Evolutionary conservation across 148 eudicot species (phyloP), one percentile per base, ranked within the genome.

Genomic region (Cornus suecica): DNA sequence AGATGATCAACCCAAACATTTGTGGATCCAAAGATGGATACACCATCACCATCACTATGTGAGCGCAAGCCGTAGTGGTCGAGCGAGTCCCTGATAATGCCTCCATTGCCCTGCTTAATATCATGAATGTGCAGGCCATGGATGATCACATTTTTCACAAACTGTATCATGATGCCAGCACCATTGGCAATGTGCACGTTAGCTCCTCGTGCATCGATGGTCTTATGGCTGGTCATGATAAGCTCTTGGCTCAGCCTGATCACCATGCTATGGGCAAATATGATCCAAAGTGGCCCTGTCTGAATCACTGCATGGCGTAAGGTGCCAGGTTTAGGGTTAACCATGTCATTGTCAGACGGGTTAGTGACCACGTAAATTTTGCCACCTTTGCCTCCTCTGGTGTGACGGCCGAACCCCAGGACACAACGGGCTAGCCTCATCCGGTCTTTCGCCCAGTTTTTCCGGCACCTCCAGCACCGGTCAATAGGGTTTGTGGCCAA

Each of bases 301-400:
- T 86, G 88, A 74, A 88, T 85, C 9, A 85, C 91, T 9, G 83
- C 91, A 34, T 85, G 84, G 48, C 91, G 85, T 18, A 88, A 71
- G 30, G 91, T 88, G 18, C 88, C 91, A 0, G 83, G 85, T 32
- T 86, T 88, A 0, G 88, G 91, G 82, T 83, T 80, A n/a, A 88
- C 62, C 70, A 86, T 28, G 66, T 88, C 87, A 10, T 51, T 27
- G 66, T 88, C 91, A 0, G 88, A 79, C 0, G 80, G 65, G 74
- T 88, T 87, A 0, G 74, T 82, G 0, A 88, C 88, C 8, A 54
- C 72, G 28, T 88, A 86, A 22, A 81, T 64, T 66, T 58, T 51
- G 5, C 88, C 91, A 0, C 69, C 61, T 51, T 78, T 76, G 3
- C 91, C 91, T 8, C 91, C 91, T 0, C 66, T 76, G 28, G 88